Evolutionary conservation across 345 rosid genomes (phyloP).

Genomic region (Garcia nutans): DNA sequence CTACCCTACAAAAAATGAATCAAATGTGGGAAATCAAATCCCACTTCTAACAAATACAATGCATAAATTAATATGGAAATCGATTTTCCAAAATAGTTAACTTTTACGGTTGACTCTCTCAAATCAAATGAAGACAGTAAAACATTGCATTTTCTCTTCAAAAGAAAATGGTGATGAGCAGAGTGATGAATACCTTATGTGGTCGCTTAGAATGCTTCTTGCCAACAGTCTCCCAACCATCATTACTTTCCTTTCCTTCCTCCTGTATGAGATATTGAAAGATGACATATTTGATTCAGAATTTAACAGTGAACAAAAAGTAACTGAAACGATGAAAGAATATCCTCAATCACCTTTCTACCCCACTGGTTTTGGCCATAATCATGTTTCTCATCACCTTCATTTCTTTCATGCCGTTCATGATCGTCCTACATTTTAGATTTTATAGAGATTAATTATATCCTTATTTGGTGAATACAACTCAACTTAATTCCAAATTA

Average conservation of each 20-base stretch:
- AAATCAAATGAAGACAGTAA: neutral
- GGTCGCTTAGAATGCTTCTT: constrained; percentile 51
- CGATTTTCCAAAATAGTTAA: too few relatives aligned
- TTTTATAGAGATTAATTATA: neutral
- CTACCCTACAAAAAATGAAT: too few relatives aligned
- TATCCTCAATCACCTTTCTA: constrained; percentile 31
- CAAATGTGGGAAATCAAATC: too few relatives aligned
- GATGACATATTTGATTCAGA: neutral
- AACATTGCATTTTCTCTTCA: neutral
- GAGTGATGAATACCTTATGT: constrained; percentile 47
- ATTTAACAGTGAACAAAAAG: neutral
- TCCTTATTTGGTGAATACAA: neutral
- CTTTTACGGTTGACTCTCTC: too few relatives aligned
- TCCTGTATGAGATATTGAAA: constrained; percentile 32
- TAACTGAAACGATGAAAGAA: neutral
- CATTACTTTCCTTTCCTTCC: constrained; percentile 40
- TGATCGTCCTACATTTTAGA: constrained; percentile 27
- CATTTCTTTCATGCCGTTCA: constrained; percentile 31
- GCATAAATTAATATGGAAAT: too few relatives aligned
- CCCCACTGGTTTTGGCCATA: constrained; percentile 29
- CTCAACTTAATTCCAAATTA: too few relatives aligned
- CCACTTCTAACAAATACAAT: too few relatives aligned
- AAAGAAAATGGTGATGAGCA: neutral
- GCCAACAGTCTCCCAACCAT: constrained; percentile 85
- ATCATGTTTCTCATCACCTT: constrained; percentile 22